Evolutionary conservation across 495 filamentous ascomycete species (phyloP).

Genomic region (Penicillium riverlandense): DNA sequence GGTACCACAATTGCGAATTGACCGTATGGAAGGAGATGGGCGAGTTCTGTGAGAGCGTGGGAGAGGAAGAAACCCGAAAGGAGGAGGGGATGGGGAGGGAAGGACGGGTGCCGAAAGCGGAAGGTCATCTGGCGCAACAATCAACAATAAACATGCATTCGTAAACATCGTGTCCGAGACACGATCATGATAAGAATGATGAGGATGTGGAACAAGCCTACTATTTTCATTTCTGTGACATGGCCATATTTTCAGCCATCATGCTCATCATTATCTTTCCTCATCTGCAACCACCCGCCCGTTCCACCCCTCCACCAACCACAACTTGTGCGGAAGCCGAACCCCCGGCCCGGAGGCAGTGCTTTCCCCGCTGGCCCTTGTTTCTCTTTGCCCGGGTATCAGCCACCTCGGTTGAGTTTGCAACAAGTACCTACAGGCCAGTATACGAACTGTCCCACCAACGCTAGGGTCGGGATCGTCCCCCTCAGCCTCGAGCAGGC

Average conservation of each 20-base stretch:
- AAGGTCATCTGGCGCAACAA: background rate
- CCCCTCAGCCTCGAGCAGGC: slow-evolving; percentile 5
- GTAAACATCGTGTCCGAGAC: background rate
- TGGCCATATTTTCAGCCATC: too few species aligned
- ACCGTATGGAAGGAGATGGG: too few species aligned
- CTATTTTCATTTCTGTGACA: too few species aligned
- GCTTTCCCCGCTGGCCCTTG: background rate
- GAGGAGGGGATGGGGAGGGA: background rate
- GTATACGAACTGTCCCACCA: background rate
- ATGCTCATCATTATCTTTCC: too few species aligned
- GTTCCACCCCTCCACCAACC: too few species aligned
- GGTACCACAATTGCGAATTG: too few species aligned
- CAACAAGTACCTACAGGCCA: too few species aligned
- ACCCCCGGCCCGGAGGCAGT: slow-evolving; percentile 3
- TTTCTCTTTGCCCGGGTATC: slow-evolving; percentile 9
- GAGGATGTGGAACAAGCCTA: too few species aligned
- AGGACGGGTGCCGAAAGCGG: slow-evolving; percentile 7
- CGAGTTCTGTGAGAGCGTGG: slow-evolving; percentile 6
- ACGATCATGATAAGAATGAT: too few species aligned
- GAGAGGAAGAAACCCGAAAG: background rate
- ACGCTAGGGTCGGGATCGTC: background rate
- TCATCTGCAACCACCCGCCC: too few species aligned
- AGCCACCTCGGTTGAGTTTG: slow-evolving; percentile 2
- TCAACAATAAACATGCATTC: background rate
- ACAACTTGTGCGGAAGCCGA: too few species aligned